Evolutionary conservation across 495 filamentous ascomycete genomes (phyloP).

Genomic region (Alectoria sarmentosa): DNA sequence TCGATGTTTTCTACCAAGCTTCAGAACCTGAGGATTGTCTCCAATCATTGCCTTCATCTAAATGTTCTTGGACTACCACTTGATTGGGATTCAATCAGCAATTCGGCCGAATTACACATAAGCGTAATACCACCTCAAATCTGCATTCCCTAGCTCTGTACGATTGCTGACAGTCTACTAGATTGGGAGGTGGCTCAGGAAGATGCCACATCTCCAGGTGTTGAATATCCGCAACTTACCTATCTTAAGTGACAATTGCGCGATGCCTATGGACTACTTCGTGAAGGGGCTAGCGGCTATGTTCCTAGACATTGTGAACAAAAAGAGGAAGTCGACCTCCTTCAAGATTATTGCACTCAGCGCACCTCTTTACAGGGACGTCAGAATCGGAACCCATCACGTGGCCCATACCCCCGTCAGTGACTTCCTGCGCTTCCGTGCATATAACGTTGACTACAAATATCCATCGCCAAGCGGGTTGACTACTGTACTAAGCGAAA

Average conservation of each 20-base stretch:
- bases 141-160: background rate
- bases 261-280: background rate
- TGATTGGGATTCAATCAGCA: too few relatives aligned
- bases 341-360: background rate
- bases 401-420: background rate
- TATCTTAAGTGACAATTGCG: too few relatives aligned
- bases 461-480: background rate
- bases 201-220: background rate
- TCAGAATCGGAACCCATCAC: background rate
- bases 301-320: background rate
- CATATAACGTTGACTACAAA: background rate
- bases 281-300: background rate
- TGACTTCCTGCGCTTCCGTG: background rate
- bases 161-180: background rate
- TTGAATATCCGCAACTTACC: conserved; percentile 1
- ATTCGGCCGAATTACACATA: too few relatives aligned
- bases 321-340: background rate
- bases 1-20: background rate
- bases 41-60: background rate
- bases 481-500: background rate
- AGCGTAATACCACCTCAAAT: background rate
- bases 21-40: background rate
- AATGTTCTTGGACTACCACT: background rate
- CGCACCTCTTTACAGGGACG: background rate
- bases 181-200: too few relatives aligned